phyloP scores from a whole-genome alignment of 208 protist genomes.

The Crithidia acanthocephali region DNA sequence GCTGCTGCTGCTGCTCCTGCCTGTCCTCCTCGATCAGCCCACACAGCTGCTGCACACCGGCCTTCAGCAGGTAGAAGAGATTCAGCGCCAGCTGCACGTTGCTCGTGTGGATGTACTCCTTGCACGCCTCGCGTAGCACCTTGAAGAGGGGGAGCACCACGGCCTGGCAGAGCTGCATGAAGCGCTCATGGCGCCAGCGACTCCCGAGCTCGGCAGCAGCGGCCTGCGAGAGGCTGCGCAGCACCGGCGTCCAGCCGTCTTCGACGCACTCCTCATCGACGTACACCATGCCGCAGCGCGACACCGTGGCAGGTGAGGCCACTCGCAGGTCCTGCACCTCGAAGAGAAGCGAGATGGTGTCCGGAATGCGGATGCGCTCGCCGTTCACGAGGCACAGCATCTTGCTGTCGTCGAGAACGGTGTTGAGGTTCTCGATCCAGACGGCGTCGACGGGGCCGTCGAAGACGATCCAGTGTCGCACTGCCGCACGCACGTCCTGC shows the following conservation, averaged over 20 bases:
- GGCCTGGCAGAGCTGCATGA: slow-evolving; percentile 75
- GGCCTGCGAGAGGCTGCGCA: slow-evolving; percentile 56
- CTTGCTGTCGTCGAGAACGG: slow-evolving; percentile 98
- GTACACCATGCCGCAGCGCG: slow-evolving; percentile 98
- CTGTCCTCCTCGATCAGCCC: slow-evolving; percentile 39
- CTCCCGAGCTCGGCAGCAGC: slow-evolving; percentile 43
- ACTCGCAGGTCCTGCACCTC: slow-evolving; percentile 98
- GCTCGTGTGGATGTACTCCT: slow-evolving; percentile 87
- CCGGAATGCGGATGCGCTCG: slow-evolving; percentile 95
- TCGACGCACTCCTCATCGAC: slow-evolving; percentile 90
- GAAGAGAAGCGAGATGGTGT: slow-evolving; percentile 95
- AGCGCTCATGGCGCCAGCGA: slow-evolving; percentile 72
- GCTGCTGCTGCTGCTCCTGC: slow-evolving; percentile 34
- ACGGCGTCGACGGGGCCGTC: slow-evolving; percentile 98
- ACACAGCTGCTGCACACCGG: slow-evolving; percentile 40
- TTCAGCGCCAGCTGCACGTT: slow-evolving; percentile 86
- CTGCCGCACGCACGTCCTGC: slow-evolving; percentile 3
- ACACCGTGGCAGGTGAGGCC: slow-evolving; percentile 98
- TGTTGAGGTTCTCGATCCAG: slow-evolving; percentile 99
- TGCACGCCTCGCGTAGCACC: slow-evolving; percentile 83
- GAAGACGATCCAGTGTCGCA: slow-evolving; percentile 96
- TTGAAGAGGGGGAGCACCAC: slow-evolving; percentile 67
- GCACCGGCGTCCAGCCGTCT: slow-evolving; percentile 79
- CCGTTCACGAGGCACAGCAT: slow-evolving; percentile 97
- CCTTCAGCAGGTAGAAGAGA: slow-evolving; percentile 89